Conservation (phyloP, 768 basidiomycete genomes). For the Neoboletus magnificus region DNA sequence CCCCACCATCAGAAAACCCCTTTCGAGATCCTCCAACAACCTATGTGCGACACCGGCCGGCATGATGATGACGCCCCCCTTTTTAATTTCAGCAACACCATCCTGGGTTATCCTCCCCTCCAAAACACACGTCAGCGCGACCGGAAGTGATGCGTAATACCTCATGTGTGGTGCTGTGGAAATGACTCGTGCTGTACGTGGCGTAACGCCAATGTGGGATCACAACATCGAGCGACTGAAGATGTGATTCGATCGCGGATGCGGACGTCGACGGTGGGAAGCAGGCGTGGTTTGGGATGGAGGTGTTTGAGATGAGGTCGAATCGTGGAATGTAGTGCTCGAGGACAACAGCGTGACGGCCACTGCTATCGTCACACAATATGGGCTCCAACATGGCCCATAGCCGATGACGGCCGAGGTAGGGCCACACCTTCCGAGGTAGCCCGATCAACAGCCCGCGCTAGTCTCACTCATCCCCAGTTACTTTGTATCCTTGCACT, state of each 20-base stretch:
- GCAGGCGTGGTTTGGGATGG: conserved; percentile 29
- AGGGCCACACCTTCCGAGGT: conserved; percentile 12
- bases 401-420: neutral
- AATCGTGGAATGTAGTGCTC: conserved; percentile 33
- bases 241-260: conserved; percentile 33
- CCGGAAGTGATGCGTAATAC: conserved; percentile 34
- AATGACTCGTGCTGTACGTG: conserved; percentile 41
- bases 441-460: conserved; percentile 8
- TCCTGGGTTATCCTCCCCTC: conserved; percentile 36
- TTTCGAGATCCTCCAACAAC: conserved; percentile 29
- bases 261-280: conserved; percentile 24
- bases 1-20: conserved; percentile 10
- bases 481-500: neutral
- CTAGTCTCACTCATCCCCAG: no score
- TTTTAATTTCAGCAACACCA: conserved; percentile 30
- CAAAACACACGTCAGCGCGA: no score
- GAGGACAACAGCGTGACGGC: conserved; percentile 9
- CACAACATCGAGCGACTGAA: conserved; percentile 33
- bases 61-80: conserved; percentile 34
- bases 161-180: conserved; percentile 43
- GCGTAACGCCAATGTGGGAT: conserved; percentile 41
- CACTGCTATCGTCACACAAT: neutral
- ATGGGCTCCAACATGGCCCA: no score
- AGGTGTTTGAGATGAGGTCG: conserved; percentile 35
- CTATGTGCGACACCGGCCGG: conserved; percentile 41